Evolutionary conservation across 352 stramenopile genomes (phyloP).

Genomic region (Nothophytophthora sp.): DNA sequence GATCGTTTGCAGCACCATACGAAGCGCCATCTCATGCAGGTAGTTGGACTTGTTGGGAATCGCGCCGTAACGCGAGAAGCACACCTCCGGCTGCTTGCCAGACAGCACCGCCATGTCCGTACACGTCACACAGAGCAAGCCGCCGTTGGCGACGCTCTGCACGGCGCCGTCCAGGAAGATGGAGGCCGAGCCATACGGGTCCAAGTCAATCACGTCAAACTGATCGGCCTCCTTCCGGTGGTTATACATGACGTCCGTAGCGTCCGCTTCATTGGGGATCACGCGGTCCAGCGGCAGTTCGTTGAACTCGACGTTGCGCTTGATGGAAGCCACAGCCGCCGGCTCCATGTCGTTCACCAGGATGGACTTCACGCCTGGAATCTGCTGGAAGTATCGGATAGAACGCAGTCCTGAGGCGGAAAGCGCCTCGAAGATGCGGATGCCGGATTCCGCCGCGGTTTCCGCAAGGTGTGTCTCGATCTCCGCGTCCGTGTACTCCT

Average conservation of each 20-base stretch:
- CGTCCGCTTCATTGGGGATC: conserved; percentile 85
- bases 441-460: conserved; percentile 80
- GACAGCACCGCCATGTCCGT: conserved; percentile 98
- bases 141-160: conserved; percentile 93
- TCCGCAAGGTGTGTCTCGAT: conserved; percentile 67
- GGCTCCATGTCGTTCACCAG: conserved; percentile 99
- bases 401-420: conserved; percentile 98
- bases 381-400: conserved; percentile 99
- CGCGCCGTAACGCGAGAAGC: conserved; percentile 85
- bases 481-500: conserved; percentile 65
- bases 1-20: conserved; percentile 95
- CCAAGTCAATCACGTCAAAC: conserved; percentile 99
- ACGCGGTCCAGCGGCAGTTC: conserved; percentile 80
- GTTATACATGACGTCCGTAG: conserved; percentile 89
- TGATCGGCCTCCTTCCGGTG: conserved; percentile 88
- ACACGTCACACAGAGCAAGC: conserved; percentile 99
- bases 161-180: conserved; percentile 99
- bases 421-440: conserved; percentile 98
- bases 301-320: conserved; percentile 95
- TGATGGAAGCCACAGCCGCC: conserved; percentile 95
- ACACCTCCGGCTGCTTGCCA: conserved; percentile 89
- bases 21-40: conserved; percentile 86
- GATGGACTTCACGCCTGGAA: conserved; percentile 96
- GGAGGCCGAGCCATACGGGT: conserved; percentile 98
- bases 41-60: conserved; percentile 90